Evolutionary conservation across 2,329 filamentous ascomycete species (phyloP).

Genomic region (Pyrenophora graminea): DNA sequence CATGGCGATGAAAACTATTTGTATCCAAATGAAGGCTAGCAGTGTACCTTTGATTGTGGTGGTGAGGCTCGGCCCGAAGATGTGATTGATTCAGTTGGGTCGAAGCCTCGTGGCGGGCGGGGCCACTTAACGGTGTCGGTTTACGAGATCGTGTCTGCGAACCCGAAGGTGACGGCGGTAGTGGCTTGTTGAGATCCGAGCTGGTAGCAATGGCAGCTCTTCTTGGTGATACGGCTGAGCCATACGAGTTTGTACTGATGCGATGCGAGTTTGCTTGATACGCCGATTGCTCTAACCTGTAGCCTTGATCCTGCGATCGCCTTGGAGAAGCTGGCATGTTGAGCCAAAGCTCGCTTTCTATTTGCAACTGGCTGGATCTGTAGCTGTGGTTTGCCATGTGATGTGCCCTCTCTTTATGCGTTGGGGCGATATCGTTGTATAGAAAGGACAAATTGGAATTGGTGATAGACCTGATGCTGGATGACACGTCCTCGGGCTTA

Average conservation of each 20-base stretch:
- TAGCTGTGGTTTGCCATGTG: slow-evolving; percentile 30
- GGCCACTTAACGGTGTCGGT: slow-evolving; percentile 29
- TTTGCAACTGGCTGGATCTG: slow-evolving; percentile 20
- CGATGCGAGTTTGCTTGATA: slow-evolving; percentile 36
- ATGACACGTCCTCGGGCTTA: slow-evolving; percentile 28
- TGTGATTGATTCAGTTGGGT: slow-evolving; percentile 25
- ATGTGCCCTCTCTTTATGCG: slow-evolving; percentile 11
- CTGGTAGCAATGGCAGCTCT: slow-evolving; percentile 30
- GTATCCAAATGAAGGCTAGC: slow-evolving; percentile 30
- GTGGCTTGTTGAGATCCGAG: slow-evolving; percentile 34
- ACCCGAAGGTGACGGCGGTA: slow-evolving; percentile 33
- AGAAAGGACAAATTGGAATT: slow-evolving; percentile 25
- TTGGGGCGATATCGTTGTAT: slow-evolving; percentile 18
- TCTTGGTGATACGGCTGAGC: slow-evolving; percentile 14
- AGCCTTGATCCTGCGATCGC: slow-evolving; percentile 16
- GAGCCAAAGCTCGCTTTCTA: slow-evolving; percentile 40
- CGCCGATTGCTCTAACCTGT: slow-evolving; percentile 27
- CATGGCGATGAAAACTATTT: slow-evolving; percentile 20
- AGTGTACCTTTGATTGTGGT: slow-evolving; percentile 22
- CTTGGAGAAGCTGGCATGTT: slow-evolving; percentile 28
- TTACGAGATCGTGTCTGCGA: slow-evolving; percentile 31
- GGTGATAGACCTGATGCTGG: slow-evolving; percentile 23
- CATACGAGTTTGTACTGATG: slow-evolving; percentile 20
- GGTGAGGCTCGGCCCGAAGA: slow-evolving; percentile 29
- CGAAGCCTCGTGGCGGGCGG: slow-evolving; percentile 34